These are phyloP conservation scores for Eragrostis curvula DNA, from an alignment of 176 grass and related monocot genomes.

Conservation along the genomic window DNA sequence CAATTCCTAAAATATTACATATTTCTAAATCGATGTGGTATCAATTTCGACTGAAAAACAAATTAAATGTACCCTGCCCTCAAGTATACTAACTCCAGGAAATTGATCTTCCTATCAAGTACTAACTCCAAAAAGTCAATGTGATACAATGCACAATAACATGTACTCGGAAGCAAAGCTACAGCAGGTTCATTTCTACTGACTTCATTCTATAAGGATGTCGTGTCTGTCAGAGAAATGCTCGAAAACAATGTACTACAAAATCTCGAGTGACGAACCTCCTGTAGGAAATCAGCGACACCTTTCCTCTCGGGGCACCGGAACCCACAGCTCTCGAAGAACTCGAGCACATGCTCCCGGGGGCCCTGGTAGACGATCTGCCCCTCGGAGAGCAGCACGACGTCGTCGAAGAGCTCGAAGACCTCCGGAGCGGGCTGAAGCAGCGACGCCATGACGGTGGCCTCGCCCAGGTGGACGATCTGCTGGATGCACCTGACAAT, in stretches of 20 bases:
- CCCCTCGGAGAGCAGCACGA: constrained; percentile 92
- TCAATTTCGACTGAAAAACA: too few relatives aligned
- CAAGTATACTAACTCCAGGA: too few relatives aligned
- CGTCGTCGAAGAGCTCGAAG: constrained; percentile 88
- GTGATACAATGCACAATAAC: too few relatives aligned
- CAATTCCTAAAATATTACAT: too few relatives aligned
- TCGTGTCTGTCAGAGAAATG: too few relatives aligned
- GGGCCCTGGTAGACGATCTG: constrained; percentile 97
- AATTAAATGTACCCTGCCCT: too few relatives aligned
- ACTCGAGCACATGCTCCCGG: constrained; percentile 75
- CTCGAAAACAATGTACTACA: not conserved
- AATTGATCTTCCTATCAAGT: too few relatives aligned
- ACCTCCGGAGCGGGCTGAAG: constrained; percentile 93
- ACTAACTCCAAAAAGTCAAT: too few relatives aligned
- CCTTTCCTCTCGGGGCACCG: constrained; percentile 89
- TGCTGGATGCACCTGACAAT: constrained; percentile 92
- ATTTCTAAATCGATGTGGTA: too few relatives aligned
- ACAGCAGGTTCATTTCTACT: too few relatives aligned
- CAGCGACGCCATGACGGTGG: constrained; percentile 88
- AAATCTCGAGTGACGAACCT: constrained; percentile 43
- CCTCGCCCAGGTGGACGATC: constrained; percentile 87
- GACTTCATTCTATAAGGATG: too few relatives aligned
- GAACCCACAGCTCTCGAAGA: constrained; percentile 90
- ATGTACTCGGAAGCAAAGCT: too few relatives aligned
- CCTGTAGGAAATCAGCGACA: constrained; percentile 90